Base-by-base conservation (phyloP, 169 alveolate genomes). In the Babesia gibsoni region DNA sequence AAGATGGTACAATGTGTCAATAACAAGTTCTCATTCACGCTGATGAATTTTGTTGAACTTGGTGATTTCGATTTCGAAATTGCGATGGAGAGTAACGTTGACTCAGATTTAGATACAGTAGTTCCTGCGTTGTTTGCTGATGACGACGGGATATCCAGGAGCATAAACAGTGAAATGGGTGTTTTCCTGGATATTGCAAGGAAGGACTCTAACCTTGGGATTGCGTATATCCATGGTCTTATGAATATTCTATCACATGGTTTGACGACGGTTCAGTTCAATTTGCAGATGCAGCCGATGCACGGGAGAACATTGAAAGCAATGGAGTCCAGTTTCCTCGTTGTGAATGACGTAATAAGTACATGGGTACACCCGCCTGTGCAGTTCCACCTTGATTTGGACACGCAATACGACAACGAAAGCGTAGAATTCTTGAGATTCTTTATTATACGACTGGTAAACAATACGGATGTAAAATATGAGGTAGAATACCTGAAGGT, bases 201-300 rank as follows among this genome's bases (percentile, higher is more conserved):
- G 22, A 42, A 48, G 16, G 72, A 61, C 25, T 0, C 45, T 3
- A 61, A 61, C 32, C 30, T 35, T 5, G 72, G 72, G 9, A 29
- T 61, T 18, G 72, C 46, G n/a, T 61, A 61, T 49, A 42, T 61
- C 4, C 35, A 43, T 22, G 72, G 72, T 0, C 29, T 61, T 48
- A 25, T 61, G 30, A 61, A 61, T 18, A 46, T 45, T 8, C 56
- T 61, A 5, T 61, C 72, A 35, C 72, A 61, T 22, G 72, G 72
- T 4, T 46, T n/a, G 37, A 61, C 72, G 4, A 43, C 30, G 3
- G 58, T 61, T 35, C 58, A 61, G 48, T 61, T 61, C 48, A 61
- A 52, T 48, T 29, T 61, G 46, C 46, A 61, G 33, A 61, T 61
- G 72, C 72, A 61, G 32, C 72, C 72, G 23, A 61, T 61, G 72